Evolutionary conservation across 305 asterid species (phyloP), one percentile per base, ranked within the genome.

Genomic region (Stenogyne calaminthoides): DNA sequence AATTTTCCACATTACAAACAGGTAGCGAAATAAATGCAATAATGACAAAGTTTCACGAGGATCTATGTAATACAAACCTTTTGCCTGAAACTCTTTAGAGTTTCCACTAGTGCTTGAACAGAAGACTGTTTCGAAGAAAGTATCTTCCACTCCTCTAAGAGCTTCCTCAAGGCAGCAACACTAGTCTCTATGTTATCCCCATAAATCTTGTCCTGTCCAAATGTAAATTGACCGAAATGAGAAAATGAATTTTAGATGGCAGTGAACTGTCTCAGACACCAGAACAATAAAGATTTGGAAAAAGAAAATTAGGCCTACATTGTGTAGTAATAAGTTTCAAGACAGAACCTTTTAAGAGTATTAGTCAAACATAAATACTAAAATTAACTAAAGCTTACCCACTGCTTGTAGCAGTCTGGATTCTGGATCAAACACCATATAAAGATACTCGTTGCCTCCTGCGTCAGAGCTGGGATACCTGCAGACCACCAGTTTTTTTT

Each of bases 341-440:
- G 63, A 29, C 11, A 34, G 34, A 66, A 34, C 51, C 49, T 16
- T 10, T 40, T 66, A 18, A 32, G 20, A 36, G 32, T 72, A 65
- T 16, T 12, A 29, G 39, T 69, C 39, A 32, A 55, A 44, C 29
- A 57, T 67, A 27, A 15, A n/a, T 54, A 63, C 32, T 42, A 46
- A 16, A 6, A 34, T 19, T 15, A 36, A 12, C 20, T 37, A 67
- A 68, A 52, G 36, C 92, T 74, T 84, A 92, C 96, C 98, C 98
- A 90, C 67, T 86, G 92, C 87, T 84, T 86, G 81, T 82, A 90
- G 80, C 94, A 87, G 70, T 88, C 98, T 7, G 90, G 81, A 77
- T 80, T 88, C 82, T 88, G 97, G 65, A 81, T 80, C 87, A 92
- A 87, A 79, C 91, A 85, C 96, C 96, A 90, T 36, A 86, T 22